These are phyloP conservation scores for Hypericum perforatum DNA, from an alignment of 345 rosid genomes.

Conservation along the genomic window DNA sequence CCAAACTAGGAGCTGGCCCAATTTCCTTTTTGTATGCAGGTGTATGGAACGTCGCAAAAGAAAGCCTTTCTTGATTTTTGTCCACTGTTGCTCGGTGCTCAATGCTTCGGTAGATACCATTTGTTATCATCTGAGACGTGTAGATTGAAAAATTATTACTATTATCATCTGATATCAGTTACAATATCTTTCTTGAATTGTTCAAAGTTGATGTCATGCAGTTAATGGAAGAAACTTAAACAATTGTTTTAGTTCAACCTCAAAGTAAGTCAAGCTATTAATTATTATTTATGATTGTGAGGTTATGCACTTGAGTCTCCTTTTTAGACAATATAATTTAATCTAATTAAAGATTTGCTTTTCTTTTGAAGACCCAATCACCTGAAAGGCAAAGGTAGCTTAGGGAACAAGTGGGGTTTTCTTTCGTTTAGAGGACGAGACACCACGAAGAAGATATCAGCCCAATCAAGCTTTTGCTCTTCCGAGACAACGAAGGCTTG, in stretches of 20 bases:
- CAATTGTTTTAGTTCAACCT: no score
- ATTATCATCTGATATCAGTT: no score
- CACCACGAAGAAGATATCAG: conserved; percentile 16
- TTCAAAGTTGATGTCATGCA: no score
- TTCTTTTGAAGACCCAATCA: neutral
- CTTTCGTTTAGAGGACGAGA: conserved; percentile 14
- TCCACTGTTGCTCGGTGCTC: conserved; percentile 2
- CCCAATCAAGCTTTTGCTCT: conserved; percentile 29
- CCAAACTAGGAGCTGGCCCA: neutral
- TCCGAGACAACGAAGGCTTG: conserved; percentile 24
- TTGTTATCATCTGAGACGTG: neutral
- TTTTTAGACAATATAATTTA: no score
- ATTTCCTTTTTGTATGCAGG: neutral
- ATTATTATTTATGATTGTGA: no score
- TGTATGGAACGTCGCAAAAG: neutral
- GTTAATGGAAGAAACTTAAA: no score
- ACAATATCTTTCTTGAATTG: no score
- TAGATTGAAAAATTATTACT: neutral
- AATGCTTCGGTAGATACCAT: conserved; percentile 1
- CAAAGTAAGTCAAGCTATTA: no score
- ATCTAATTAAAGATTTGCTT: no score
- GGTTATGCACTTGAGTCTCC: no score
- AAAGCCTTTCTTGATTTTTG: neutral
- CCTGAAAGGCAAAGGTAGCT: conserved; percentile 22
- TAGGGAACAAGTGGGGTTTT: conserved; percentile 23